Percentiles rank a stretch among this genome's conserved stretches.
These are phyloP conservation scores for Hanseniaspora gamundiae DNA, from an alignment of 1,139 yeast genomes.

Conservation along the genomic window DNA sequence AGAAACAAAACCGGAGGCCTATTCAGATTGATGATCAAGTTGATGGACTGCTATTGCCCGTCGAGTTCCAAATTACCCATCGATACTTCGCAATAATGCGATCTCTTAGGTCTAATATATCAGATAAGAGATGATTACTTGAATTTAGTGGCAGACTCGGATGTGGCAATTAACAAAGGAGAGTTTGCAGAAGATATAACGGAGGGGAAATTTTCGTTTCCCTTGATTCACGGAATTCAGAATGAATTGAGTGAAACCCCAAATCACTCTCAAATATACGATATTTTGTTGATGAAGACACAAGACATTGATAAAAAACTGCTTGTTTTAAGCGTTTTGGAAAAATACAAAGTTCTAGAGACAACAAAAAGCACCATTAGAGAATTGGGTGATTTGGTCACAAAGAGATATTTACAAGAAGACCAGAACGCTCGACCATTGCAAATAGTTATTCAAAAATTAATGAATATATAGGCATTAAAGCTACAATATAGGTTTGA, in stretches of 20 bases:
- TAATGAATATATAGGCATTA: not conserved
- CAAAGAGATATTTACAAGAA: not conserved
- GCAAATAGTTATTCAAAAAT: not conserved
- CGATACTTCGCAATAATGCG: constrained; percentile 43
- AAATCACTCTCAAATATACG: constrained; percentile 28
- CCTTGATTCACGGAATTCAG: constrained; percentile 56
- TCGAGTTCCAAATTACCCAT: constrained; percentile 1
- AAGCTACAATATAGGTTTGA: no score
- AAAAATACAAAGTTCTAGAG: constrained; percentile 11
- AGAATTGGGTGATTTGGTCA: not conserved
- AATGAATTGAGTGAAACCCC: constrained; percentile 23
- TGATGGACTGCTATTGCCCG: constrained; percentile 31
- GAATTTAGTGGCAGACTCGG: constrained; percentile 39
- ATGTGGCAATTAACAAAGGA: constrained; percentile 58
- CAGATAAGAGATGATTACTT: constrained; percentile 77
- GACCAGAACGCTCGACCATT: not conserved
- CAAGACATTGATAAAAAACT: constrained; percentile 31
- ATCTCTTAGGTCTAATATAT: constrained; percentile 66
- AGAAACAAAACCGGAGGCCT: constrained; percentile 84
- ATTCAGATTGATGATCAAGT: constrained; percentile 62
- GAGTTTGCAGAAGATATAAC: constrained; percentile 67
- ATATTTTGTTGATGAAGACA: constrained; percentile 31
- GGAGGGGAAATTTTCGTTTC: constrained; percentile 82
- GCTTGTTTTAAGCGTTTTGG: constrained; percentile 37
- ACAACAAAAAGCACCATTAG: not conserved